Conservation (phyloP, 2,329 filamentous ascomycete genomes). For the Colletotrichum spaethianum region DNA sequence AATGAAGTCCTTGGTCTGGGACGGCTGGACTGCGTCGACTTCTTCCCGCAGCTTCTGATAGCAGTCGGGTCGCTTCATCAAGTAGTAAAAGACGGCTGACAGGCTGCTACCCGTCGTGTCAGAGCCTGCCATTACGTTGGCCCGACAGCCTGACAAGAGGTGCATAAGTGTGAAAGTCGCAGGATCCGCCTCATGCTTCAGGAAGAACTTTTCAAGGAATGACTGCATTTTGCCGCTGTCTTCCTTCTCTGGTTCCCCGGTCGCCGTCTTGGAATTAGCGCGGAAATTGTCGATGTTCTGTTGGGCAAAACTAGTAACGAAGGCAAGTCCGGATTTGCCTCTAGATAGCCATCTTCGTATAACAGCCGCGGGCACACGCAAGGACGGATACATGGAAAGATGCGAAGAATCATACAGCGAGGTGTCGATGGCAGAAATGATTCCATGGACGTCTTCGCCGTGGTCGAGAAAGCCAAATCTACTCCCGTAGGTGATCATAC, state of each 20-base stretch:
- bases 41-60: conserved; percentile 55
- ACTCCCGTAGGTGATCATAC: conserved; percentile 59
- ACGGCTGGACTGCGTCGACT: conserved; percentile 48
- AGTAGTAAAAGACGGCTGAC: conserved; percentile 48
- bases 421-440: conserved; percentile 57
- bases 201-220: conserved; percentile 44
- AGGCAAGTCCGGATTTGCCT: neutral
- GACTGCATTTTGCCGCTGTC: neutral
- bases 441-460: conserved; percentile 59
- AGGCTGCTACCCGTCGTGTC: conserved; percentile 55
- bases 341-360: conserved; percentile 14
- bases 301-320: neutral
- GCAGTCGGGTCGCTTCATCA: conserved; percentile 45
- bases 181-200: conserved; percentile 55
- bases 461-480: conserved; percentile 61
- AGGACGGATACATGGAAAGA: conserved; percentile 42
- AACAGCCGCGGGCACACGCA: neutral
- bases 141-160: conserved; percentile 41
- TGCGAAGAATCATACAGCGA: conserved; percentile 48
- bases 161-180: conserved; percentile 53
- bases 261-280: neutral
- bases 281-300: neutral
- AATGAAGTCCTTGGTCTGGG: conserved; percentile 37
- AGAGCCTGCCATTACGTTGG: conserved; percentile 50
- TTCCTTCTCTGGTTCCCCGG: neutral